Evolutionary conservation across 768 basidiomycete genomes (phyloP).

Genomic region (Crepidotus variabilis): DNA sequence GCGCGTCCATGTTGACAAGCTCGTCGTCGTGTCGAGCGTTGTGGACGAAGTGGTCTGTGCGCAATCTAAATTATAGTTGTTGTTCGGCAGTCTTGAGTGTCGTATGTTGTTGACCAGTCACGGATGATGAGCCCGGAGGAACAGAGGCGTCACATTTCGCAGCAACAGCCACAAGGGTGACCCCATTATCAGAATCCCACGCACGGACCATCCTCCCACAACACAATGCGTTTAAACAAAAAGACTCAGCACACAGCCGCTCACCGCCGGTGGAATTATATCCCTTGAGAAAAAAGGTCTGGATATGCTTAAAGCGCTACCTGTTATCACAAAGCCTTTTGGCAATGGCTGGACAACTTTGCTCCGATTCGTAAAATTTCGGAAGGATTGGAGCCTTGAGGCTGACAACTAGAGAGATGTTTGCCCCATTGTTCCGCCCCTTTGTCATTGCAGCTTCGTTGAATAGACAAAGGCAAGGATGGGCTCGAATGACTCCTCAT

Average conservation of each 20-base stretch:
- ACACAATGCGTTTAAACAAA: constrained; percentile 3
- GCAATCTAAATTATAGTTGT: constrained; percentile 18
- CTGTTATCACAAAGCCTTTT: neutral
- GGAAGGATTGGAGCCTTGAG: neutral
- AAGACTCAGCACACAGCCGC: neutral
- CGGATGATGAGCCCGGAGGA: constrained; percentile 23
- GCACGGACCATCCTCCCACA: constrained; percentile 32
- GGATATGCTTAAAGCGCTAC: neutral
- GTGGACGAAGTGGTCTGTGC: constrained; percentile 38
- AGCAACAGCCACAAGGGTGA: constrained; percentile 15
- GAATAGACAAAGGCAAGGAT: too few species aligned
- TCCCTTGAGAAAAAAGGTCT: neutral
- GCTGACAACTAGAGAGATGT: too few species aligned
- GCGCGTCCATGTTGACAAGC: constrained; percentile 1
- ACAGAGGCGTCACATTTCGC: constrained; percentile 22
- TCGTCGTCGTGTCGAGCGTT: constrained; percentile 25
- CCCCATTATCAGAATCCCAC: constrained; percentile 31
- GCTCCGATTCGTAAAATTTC: neutral
- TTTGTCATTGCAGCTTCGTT: too few species aligned
- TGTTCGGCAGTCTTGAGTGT: constrained; percentile 29
- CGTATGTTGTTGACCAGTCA: constrained; percentile 20
- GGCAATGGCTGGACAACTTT: neutral
- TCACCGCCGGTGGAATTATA: neutral
- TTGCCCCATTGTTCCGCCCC: too few species aligned
- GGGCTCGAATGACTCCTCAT: too few species aligned